A percentile compares a stretch with the other conserved stretches of the same genome.
Conservation (phyloP, 2,329 filamentous ascomycete genomes). For the Tolypocladium inflatum region DNA sequence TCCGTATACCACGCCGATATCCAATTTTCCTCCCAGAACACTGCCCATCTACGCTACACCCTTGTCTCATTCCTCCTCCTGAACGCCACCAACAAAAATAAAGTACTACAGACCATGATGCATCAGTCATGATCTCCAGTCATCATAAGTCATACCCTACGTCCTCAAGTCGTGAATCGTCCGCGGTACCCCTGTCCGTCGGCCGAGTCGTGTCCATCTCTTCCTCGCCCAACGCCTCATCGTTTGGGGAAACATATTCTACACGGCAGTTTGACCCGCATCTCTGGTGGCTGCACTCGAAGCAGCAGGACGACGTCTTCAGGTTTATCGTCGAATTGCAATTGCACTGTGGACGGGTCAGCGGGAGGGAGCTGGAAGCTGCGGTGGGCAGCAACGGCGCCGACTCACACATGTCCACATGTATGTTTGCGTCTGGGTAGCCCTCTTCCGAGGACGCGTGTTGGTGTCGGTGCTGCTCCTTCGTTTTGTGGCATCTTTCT, state of each 20-base stretch:
- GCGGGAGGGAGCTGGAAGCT: neutral
- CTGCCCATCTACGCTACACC: too few species aligned
- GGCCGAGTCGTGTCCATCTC: neutral
- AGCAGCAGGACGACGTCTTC: constrained; percentile 5
- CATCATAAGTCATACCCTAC: neutral
- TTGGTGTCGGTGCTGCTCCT: constrained; percentile 1
- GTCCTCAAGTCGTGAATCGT: neutral
- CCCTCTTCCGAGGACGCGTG: constrained; percentile 4
- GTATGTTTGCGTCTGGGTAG: constrained; percentile 6
- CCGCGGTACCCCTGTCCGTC: neutral
- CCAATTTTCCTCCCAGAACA: too few species aligned
- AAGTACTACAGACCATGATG: neutral
- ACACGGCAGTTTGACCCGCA: constrained; percentile 1
- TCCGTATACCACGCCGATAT: too few species aligned
- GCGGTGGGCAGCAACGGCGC: neutral
- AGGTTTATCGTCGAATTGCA: constrained; percentile 8
- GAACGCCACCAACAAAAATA: neutral
- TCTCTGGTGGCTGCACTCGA: constrained; percentile 3
- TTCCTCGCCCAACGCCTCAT: neutral
- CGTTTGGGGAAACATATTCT: neutral
- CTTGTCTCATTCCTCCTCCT: too few species aligned
- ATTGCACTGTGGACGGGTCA: constrained; percentile 8
- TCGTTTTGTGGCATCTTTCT: constrained; percentile 3
- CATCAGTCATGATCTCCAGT: too few species aligned
- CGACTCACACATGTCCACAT: constrained; percentile 23